Conservation (phyloP, 2,329 filamentous ascomycete genomes). For the Claviceps sp. region DNA sequence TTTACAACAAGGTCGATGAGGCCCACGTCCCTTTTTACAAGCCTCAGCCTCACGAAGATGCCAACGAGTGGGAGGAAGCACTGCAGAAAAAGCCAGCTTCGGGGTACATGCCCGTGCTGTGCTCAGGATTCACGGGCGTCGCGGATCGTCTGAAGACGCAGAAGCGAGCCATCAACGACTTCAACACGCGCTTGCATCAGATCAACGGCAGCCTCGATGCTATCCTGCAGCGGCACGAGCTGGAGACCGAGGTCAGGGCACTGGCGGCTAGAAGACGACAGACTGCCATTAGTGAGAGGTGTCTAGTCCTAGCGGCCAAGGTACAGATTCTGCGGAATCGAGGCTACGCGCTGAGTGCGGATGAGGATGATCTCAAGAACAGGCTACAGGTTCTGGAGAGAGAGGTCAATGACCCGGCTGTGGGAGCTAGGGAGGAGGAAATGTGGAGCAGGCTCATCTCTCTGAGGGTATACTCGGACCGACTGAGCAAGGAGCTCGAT, state of each 20-base stretch:
- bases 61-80: constrained; percentile 72
- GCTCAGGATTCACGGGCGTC: constrained; percentile 58
- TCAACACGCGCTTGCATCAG: constrained; percentile 62
- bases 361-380: constrained; percentile 65
- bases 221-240: constrained; percentile 63
- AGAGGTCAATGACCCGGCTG: constrained; percentile 58
- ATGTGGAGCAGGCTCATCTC: constrained; percentile 73
- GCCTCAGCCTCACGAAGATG: constrained; percentile 56
- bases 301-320: constrained; percentile 60
- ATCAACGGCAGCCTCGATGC: constrained; percentile 63
- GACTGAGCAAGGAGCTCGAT: constrained; percentile 61
- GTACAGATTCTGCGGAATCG: constrained; percentile 71
- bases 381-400: constrained; percentile 58
- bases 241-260: constrained; percentile 61
- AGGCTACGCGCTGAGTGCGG: constrained; percentile 65
- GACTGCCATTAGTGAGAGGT: constrained; percentile 57
- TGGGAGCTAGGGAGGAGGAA: constrained; percentile 67
- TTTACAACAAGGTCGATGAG: constrained; percentile 75
- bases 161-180: constrained; percentile 52
- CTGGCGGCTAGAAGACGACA: constrained; percentile 62
- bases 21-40: constrained; percentile 64
- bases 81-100: constrained; percentile 65
- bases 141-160: constrained; percentile 61
- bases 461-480: constrained; percentile 57
- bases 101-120: constrained; percentile 65